phyloP scores from a whole-genome alignment of 495 filamentous ascomycete species.

The Elaphomyces granulatus region DNA sequence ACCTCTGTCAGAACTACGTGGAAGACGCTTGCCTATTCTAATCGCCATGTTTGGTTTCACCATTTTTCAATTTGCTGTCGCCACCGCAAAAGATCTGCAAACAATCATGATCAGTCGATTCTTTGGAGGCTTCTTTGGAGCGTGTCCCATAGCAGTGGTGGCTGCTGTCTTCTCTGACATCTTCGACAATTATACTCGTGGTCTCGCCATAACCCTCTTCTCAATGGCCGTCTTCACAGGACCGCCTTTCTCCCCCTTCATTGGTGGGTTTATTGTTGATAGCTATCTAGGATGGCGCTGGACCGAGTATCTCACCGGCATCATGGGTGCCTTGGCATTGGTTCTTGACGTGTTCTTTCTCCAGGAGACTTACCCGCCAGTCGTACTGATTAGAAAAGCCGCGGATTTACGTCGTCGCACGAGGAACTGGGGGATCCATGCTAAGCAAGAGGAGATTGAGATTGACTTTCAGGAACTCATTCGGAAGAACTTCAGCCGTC shows the following conservation, averaged over 20 bases:
- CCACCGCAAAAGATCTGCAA: slow-evolving; percentile 64
- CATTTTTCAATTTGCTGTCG: slow-evolving; percentile 59
- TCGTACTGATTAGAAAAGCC: slow-evolving; percentile 66
- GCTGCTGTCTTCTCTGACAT: slow-evolving; percentile 83
- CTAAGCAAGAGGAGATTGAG: slow-evolving; percentile 87
- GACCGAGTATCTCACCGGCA: slow-evolving; percentile 58
- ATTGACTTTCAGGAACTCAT: slow-evolving; percentile 66
- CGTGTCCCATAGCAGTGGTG: slow-evolving; percentile 68
- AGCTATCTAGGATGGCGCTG: slow-evolving; percentile 69
- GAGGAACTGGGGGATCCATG: slow-evolving; percentile 86
- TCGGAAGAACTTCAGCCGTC: slow-evolving; percentile 71
- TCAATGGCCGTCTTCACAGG: slow-evolving; percentile 74
- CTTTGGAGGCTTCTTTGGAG: slow-evolving; percentile 61
- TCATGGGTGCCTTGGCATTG: slow-evolving; percentile 69
- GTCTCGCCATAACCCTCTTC: slow-evolving; percentile 61
- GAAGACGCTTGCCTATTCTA: slow-evolving; percentile 50
- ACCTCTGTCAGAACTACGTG: slow-evolving; percentile 48
- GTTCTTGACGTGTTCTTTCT: slow-evolving; percentile 56
- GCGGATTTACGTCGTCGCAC: slow-evolving; percentile 64
- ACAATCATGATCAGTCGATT: slow-evolving; percentile 74
- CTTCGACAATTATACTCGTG: slow-evolving; percentile 64
- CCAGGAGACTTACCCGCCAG: slow-evolving; percentile 69
- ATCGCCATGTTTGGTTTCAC: slow-evolving; percentile 65
- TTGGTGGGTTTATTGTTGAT: slow-evolving; percentile 70
- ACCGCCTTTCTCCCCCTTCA: slow-evolving; percentile 66